phyloP scores from a whole-genome alignment of 805 yeast species.

The Komagataella pastoris region DNA sequence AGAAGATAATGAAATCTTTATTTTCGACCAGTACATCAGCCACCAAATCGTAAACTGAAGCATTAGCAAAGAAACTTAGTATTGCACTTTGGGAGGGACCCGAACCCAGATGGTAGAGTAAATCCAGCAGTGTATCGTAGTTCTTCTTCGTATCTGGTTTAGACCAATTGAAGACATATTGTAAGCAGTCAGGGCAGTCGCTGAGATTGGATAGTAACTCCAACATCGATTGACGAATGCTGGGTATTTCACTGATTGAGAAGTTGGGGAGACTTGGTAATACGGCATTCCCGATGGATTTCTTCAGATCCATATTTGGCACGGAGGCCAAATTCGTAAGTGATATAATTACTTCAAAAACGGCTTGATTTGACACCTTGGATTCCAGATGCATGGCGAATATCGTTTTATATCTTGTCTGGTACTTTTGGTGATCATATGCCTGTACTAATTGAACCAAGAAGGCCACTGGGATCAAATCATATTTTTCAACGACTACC shows the following conservation, averaged over 20 bases:
- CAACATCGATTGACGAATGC: conserved; percentile 18
- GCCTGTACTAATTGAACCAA: conserved; percentile 32
- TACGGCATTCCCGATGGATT: neutral
- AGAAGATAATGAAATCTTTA: conserved; percentile 8
- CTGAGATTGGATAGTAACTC: conserved; percentile 36
- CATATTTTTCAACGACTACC: neutral
- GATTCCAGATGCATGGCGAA: neutral
- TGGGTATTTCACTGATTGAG: neutral
- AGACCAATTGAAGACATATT: conserved; percentile 44
- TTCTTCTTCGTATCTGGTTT: conserved; percentile 19
- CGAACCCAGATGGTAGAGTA: conserved; percentile 22
- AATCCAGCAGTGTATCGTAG: conserved; percentile 26
- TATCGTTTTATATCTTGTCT: conserved; percentile 3
- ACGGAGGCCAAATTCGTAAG: conserved; percentile 36
- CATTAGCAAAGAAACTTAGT: conserved; percentile 18
- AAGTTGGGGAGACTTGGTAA: neutral
- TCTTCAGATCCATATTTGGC: conserved; percentile 18
- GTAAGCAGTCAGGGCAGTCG: conserved; percentile 23
- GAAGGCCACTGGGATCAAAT: conserved; percentile 23
- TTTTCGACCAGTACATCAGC: conserved; percentile 8
- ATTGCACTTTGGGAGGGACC: conserved; percentile 22
- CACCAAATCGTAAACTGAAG: conserved; percentile 14
- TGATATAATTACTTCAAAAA: conserved; percentile 31
- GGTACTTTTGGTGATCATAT: conserved; percentile 15
- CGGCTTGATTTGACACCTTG: conserved; percentile 22